These are phyloP conservation scores for Neofusicoccum laricinum DNA, from an alignment of 2,329 filamentous ascomycete genomes.

Conservation along the genomic window DNA sequence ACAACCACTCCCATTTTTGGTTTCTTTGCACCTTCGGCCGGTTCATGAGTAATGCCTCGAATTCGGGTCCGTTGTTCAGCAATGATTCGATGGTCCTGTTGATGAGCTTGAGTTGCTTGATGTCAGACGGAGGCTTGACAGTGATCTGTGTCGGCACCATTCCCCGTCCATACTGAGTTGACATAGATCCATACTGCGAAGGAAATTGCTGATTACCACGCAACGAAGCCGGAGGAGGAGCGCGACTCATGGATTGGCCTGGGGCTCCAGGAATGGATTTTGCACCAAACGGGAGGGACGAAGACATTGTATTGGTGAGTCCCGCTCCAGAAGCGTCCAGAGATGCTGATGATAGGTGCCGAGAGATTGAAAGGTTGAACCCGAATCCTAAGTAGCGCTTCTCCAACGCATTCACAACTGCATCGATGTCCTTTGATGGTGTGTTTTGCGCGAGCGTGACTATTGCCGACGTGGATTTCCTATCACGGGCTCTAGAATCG, in stretches of 20 bases:
- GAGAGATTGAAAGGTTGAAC: conserved; percentile 74
- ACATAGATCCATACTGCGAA: conserved; percentile 19
- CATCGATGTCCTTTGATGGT: conserved; percentile 78
- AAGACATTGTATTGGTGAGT: conserved; percentile 43
- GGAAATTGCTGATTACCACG: conserved; percentile 23
- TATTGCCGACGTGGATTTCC: conserved; percentile 73
- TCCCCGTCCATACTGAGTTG: conserved; percentile 34
- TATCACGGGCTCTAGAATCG: conserved; percentile 55
- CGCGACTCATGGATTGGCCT: conserved; percentile 41
- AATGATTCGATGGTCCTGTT: conserved; percentile 83
- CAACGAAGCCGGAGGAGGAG: conserved; percentile 68
- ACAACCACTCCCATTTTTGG: conserved; percentile 92
- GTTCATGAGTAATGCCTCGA: conserved; percentile 90
- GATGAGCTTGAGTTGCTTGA: conserved; percentile 76
- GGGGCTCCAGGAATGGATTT: conserved; percentile 50
- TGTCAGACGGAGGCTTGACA: conserved; percentile 65
- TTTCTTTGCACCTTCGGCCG: conserved; percentile 78
- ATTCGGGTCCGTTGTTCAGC: conserved; percentile 76
- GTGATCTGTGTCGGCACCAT: conserved; percentile 60
- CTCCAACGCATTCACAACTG: conserved; percentile 72
- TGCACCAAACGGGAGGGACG: conserved; percentile 73
- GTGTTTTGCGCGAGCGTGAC: conserved; percentile 79
- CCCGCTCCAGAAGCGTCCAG: conserved; percentile 56
- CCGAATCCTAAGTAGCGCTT: conserved; percentile 84
- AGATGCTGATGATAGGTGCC: conserved; percentile 75